Evolutionary conservation across 2,329 filamentous ascomycete species (phyloP).

Genomic region (Biscogniauxia marginata): DNA sequence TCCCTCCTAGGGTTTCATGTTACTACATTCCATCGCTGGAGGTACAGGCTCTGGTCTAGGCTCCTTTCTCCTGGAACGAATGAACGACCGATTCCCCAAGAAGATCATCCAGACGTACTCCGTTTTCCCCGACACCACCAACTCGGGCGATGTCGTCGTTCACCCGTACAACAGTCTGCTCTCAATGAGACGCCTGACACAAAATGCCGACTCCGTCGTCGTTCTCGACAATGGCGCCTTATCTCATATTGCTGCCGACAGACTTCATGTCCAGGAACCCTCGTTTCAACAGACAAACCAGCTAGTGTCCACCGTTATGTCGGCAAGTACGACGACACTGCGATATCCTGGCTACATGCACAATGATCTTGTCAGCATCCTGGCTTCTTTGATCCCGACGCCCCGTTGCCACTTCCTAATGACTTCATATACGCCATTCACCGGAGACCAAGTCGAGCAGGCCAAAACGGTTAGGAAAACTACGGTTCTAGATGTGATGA

Average conservation of each 20-base stretch:
- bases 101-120: conserved; percentile 99
- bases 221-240: conserved; percentile 95
- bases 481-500: conserved; percentile 96
- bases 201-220: conserved; percentile 97
- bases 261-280: conserved; percentile 90
- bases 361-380: conserved; percentile 95
- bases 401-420: conserved; percentile 97
- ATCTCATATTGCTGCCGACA: conserved; percentile 89
- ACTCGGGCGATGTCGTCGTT: conserved; percentile 85
- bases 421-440: conserved; percentile 98
- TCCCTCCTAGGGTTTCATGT: conserved; percentile 78
- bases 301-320: conserved; percentile 97
- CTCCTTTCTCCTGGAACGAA: conserved; percentile 87
- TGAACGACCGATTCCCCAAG: conserved; percentile 97
- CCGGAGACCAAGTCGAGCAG: conserved; percentile 91
- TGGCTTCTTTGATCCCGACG: conserved; percentile 93
- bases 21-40: conserved; percentile 95
- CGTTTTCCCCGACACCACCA: conserved; percentile 92
- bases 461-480: conserved; percentile 98
- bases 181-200: conserved; percentile 83
- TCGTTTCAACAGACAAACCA: conserved; percentile 98
- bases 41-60: conserved; percentile 95
- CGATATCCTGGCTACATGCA: conserved; percentile 99
- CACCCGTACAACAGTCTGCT: conserved; percentile 98
- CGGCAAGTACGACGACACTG: conserved; percentile 91